Conservation (phyloP, 108 stramenopile genomes). For the Cyclostephanos invisitatus region DNA sequence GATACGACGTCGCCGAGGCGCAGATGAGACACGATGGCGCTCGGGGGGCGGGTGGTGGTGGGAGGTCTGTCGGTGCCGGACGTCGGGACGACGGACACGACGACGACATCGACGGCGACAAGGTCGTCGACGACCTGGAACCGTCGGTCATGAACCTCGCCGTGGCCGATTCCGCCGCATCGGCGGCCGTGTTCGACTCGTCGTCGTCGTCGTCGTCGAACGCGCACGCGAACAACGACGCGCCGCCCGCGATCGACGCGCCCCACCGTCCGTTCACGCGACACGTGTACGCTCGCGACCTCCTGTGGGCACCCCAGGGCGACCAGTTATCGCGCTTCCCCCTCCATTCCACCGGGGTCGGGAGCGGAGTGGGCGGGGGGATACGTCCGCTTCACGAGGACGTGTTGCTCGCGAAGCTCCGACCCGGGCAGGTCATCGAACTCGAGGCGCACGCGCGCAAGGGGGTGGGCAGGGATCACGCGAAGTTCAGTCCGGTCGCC, state of each 20-base stretch:
- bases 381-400: conserved; percentile 85
- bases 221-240: conserved; percentile 30
- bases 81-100: conserved; percentile 10
- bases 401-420: conserved; percentile 94
- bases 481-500: conserved; percentile 96
- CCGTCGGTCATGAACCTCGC: conserved; percentile 55
- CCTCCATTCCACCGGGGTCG: conserved; percentile 29
- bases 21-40: conserved; percentile 19
- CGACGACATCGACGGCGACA: conserved; percentile 16
- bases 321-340: conserved; percentile 79
- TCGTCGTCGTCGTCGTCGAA: conserved; percentile 5
- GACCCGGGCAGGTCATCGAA: conserved; percentile 93
- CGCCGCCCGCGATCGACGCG: conserved; percentile 51
- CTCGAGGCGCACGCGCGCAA: conserved; percentile 88
- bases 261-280: conserved; percentile 82
- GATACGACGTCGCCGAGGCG: conserved; percentile 25
- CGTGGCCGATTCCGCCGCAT: conserved; percentile 44
- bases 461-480: conserved; percentile 96
- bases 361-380: conserved; percentile 34
- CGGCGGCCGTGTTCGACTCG: conserved; percentile 37
- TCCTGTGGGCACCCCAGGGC: conserved; percentile 93
- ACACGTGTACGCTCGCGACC: conserved; percentile 79
- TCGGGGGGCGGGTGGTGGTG: not conserved
- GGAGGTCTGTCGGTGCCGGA: not conserved
- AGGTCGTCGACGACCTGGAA: conserved; percentile 37